These are phyloP conservation scores for Cymbopogon citratus DNA, from an alignment of 176 grass and related monocot genomes.

Conservation along the genomic window DNA sequence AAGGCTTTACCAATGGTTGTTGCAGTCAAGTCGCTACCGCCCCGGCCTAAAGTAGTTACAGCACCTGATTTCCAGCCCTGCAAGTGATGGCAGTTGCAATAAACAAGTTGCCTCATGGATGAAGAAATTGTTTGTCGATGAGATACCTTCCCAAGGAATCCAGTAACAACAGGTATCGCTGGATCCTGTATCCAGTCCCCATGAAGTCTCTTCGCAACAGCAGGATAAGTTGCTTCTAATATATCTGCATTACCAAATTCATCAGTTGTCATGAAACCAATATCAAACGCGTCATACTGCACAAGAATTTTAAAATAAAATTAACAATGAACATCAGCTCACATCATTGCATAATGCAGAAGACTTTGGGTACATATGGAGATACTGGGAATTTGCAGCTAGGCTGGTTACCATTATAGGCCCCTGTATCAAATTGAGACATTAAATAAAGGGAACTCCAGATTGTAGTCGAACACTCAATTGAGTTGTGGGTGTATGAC, in stretches of 20 bases:
- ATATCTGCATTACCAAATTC: no score
- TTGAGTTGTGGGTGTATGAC: neutral
- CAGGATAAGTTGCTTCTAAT: no score
- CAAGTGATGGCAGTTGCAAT: neutral
- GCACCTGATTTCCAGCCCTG: no score
- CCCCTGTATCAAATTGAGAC: neutral
- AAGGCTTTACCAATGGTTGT: no score
- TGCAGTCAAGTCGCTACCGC: no score
- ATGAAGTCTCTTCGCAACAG: no score
- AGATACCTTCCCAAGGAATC: neutral
- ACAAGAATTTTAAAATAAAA: slow-evolving; percentile 26
- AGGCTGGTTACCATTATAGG: neutral
- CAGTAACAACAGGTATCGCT: no score
- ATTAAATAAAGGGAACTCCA: slow-evolving; percentile 1
- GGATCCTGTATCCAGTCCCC: no score
- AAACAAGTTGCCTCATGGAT: neutral
- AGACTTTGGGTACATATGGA: neutral
- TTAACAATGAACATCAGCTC: neutral
- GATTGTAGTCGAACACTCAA: neutral
- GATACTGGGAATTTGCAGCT: neutral
- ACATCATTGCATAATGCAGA: neutral
- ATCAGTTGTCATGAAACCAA: no score
- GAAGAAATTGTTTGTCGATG: neutral
- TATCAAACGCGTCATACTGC: slow-evolving; percentile 13
- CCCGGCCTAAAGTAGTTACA: no score